phyloP scores from a whole-genome alignment of 495 filamentous ascomycete species.

The Penicillium ochrochloron region DNA sequence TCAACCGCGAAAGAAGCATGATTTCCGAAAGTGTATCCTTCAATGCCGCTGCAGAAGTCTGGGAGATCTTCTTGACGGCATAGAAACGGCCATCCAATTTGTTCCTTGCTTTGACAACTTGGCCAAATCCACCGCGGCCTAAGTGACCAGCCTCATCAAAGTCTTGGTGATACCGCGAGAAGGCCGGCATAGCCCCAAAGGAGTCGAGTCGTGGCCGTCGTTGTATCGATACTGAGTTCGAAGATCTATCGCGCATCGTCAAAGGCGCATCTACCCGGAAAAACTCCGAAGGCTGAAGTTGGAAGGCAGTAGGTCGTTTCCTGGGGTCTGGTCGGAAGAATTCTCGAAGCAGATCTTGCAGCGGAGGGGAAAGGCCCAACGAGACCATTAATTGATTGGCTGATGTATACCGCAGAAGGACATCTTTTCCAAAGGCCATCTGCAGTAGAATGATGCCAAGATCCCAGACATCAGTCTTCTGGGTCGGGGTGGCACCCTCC shows the following conservation, averaged over 20 bases:
- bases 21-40: slow-evolving; percentile 91
- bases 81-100: slow-evolving; percentile 92
- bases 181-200: slow-evolving; percentile 39
- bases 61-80: slow-evolving; percentile 94
- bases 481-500: slow-evolving; percentile 60
- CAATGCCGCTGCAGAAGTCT: slow-evolving; percentile 76
- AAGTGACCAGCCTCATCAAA: slow-evolving; percentile 87
- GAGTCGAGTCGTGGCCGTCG: slow-evolving; percentile 55
- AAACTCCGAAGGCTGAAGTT: slow-evolving; percentile 88
- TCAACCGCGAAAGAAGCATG: slow-evolving; percentile 84
- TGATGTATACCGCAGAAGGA: slow-evolving; percentile 76
- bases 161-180: slow-evolving; percentile 81
- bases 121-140: slow-evolving; percentile 93
- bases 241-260: slow-evolving; percentile 40
- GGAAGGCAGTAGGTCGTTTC: slow-evolving; percentile 86
- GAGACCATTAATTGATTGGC: slow-evolving; percentile 66
- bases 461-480: slow-evolving; percentile 94
- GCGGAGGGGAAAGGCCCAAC: slow-evolving; percentile 70
- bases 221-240: slow-evolving; percentile 46
- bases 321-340: slow-evolving; percentile 83
- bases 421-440: slow-evolving; percentile 88
- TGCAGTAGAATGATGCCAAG: slow-evolving; percentile 87
- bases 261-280: slow-evolving; percentile 63
- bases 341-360: slow-evolving; percentile 78
- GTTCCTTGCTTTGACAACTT: slow-evolving; percentile 96